Percentiles rank a stretch among this genome's conserved stretches.
These are phyloP conservation scores for Malassezia arunalokei DNA, from an alignment of 1,284 basidiomycete species.

Conservation along the genomic window DNA sequence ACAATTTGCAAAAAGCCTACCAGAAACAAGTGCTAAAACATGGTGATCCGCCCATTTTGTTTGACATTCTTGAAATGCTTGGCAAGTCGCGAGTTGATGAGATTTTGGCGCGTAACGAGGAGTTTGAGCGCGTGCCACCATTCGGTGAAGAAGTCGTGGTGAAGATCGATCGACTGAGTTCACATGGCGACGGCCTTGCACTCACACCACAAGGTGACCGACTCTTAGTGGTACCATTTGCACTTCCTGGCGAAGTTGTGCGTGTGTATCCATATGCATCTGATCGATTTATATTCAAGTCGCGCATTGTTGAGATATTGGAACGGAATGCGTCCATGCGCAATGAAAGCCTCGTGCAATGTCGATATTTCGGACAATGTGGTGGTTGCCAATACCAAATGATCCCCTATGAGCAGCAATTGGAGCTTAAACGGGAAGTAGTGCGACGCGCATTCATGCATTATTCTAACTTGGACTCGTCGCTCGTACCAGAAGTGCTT, in stretches of 20 bases:
- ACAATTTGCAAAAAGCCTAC: constrained; percentile 34
- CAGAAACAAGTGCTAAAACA: constrained; percentile 30
- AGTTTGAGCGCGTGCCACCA: constrained; percentile 26
- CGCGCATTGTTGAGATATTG: constrained; percentile 24
- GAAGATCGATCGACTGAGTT: constrained; percentile 30
- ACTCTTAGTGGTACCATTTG: constrained; percentile 35
- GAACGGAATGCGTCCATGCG: constrained; percentile 15
- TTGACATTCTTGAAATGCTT: constrained; percentile 36
- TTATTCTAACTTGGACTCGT: constrained; percentile 50
- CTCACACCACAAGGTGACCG: constrained; percentile 28
- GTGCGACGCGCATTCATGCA: constrained; percentile 64
- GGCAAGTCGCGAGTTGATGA: constrained; percentile 25
- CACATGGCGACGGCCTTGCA: constrained; percentile 42
- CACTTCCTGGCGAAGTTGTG: constrained; percentile 35
- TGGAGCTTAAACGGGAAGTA: constrained; percentile 71
- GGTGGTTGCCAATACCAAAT: constrained; percentile 45
- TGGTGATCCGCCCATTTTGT: constrained; percentile 39
- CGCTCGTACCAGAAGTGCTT: constrained; percentile 58
- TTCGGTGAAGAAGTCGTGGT: constrained; percentile 26
- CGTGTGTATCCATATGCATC: constrained; percentile 23
- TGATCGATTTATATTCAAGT: constrained; percentile 32
- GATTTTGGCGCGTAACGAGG: constrained; percentile 24
- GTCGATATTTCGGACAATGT: constrained; percentile 42
- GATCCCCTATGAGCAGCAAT: constrained; percentile 73
- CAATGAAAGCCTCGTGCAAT: constrained; percentile 26